Evolutionary conservation across 805 yeast species (phyloP).

Genomic region (Tetrapisispora phaffii): DNA sequence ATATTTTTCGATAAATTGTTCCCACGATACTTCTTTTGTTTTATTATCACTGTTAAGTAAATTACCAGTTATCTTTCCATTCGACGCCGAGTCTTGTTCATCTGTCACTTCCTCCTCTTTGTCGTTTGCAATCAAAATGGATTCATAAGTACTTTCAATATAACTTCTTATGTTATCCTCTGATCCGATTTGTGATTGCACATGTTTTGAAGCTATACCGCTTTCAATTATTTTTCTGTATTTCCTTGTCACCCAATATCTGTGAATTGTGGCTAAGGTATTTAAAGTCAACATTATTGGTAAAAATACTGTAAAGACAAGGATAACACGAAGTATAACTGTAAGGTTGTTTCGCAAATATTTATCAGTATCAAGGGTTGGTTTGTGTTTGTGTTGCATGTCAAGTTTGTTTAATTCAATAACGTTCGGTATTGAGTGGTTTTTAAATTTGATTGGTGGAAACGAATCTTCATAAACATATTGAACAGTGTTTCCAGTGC

Average conservation of each 20-base stretch:
- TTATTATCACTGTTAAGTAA: not conserved
- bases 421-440: constrained; percentile 19
- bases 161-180: constrained; percentile 19
- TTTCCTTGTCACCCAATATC: constrained; percentile 20
- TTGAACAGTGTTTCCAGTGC: constrained; percentile 38
- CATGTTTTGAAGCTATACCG: constrained; percentile 15
- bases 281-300: constrained; percentile 23
- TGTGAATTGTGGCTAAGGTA: constrained; percentile 23
- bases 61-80: not conserved
- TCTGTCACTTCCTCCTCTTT: constrained; percentile 6
- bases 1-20: constrained; percentile 21
- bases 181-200: constrained; percentile 17
- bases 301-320: constrained; percentile 9
- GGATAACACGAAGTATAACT: not conserved
- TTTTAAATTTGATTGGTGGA: constrained; percentile 16
- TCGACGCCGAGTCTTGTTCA: not conserved
- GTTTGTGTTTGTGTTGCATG: not conserved
- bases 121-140: constrained; percentile 14
- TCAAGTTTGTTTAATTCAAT: constrained; percentile 20
- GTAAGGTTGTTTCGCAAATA: not conserved
- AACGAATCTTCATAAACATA: constrained; percentile 39
- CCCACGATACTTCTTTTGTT: constrained; percentile 10
- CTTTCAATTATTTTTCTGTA: constrained; percentile 18
- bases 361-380: not conserved
- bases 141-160: constrained; percentile 18